Evolutionary conservation across 1,284 basidiomycete species (phyloP).

Genomic region (Psilocybe mexicana): DNA sequence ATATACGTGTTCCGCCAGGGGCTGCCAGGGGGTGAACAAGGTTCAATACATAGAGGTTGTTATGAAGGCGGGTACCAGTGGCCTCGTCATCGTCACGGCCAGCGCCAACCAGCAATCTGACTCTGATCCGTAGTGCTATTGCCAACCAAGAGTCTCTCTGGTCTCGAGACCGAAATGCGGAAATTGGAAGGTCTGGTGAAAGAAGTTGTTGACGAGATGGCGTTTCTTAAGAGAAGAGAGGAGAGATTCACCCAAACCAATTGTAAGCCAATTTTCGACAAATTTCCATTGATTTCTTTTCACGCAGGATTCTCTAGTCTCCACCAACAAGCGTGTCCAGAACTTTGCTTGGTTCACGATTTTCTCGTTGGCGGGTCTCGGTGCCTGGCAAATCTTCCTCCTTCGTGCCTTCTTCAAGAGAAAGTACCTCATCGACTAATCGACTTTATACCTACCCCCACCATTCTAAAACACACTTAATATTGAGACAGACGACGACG

Average conservation of each 20-base stretch:
- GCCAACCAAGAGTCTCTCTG: constrained; percentile 98
- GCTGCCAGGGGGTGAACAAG: no score
- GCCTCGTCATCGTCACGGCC: constrained; percentile 92
- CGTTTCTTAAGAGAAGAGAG: constrained; percentile 90
- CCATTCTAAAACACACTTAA: not conserved
- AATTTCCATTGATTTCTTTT: not conserved
- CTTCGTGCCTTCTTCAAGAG: constrained; percentile 93
- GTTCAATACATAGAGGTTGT: no score
- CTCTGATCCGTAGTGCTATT: constrained; percentile 69
- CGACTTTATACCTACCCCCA: not conserved
- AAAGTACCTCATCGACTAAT: constrained; percentile 93
- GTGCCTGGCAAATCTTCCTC: constrained; percentile 94
- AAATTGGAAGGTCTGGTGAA: constrained; percentile 94
- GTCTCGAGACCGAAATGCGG: constrained; percentile 96
- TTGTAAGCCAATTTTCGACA: constrained; percentile 46
- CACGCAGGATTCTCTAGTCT: constrained; percentile 54
- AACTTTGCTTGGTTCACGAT: constrained; percentile 92
- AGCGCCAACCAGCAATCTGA: constrained; percentile 45
- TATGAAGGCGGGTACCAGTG: constrained; percentile 80
- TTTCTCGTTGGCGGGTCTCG: constrained; percentile 77
- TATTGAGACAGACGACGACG: not conserved
- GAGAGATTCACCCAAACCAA: constrained; percentile 92
- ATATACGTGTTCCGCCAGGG: no score
- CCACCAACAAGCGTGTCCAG: constrained; percentile 89
- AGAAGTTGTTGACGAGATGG: constrained; percentile 94